Percentiles rank a stretch among this genome's conserved stretches.
phyloP scores from a whole-genome alignment of 768 basidiomycete genomes.

The Hortiboletus flavorubellus region DNA sequence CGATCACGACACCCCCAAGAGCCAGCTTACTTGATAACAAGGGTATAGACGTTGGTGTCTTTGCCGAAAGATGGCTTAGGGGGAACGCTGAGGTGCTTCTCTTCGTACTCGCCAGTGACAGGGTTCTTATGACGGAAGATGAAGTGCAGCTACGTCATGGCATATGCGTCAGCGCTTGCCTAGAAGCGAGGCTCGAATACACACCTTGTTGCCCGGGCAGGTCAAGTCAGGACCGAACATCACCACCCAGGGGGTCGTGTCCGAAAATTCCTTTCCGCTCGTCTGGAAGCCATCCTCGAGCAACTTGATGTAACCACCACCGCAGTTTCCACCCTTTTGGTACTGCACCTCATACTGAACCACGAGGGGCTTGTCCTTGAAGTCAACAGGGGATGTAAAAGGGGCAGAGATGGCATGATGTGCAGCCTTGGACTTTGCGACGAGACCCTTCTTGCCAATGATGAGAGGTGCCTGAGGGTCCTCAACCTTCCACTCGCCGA shows the following conservation, averaged over 20 bases:
- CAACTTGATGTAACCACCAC: slow-evolving; percentile 98
- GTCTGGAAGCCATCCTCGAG: slow-evolving; percentile 93
- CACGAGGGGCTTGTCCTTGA: slow-evolving; percentile 81
- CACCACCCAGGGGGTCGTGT: slow-evolving; percentile 91
- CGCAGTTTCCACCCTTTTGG: slow-evolving; percentile 98
- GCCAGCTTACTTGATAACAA: slow-evolving; percentile 76
- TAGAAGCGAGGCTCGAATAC: not conserved
- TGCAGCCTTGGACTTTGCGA: slow-evolving; percentile 94
- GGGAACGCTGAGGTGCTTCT: slow-evolving; percentile 87
- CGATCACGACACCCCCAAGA: not conserved
- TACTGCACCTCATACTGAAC: slow-evolving; percentile 99
- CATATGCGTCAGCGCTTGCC: slow-evolving; percentile 1
- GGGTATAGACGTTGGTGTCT: slow-evolving; percentile 90
- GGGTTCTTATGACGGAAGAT: slow-evolving; percentile 99
- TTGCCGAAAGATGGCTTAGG: slow-evolving; percentile 88
- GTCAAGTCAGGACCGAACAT: slow-evolving; percentile 99
- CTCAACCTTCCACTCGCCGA: slow-evolving; percentile 96
- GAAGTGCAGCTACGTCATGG: slow-evolving; percentile 75
- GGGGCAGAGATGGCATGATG: slow-evolving; percentile 99
- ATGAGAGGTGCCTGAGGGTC: slow-evolving; percentile 75
- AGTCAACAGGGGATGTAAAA: slow-evolving; percentile 73
- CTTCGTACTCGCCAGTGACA: slow-evolving; percentile 87
- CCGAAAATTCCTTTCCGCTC: slow-evolving; percentile 88
- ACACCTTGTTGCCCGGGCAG: slow-evolving; percentile 86
- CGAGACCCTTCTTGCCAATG: slow-evolving; percentile 85